These are phyloP conservation scores for Aspergillus udagawae DNA, from an alignment of 2,329 filamentous ascomycete genomes.

Conservation along the genomic window DNA sequence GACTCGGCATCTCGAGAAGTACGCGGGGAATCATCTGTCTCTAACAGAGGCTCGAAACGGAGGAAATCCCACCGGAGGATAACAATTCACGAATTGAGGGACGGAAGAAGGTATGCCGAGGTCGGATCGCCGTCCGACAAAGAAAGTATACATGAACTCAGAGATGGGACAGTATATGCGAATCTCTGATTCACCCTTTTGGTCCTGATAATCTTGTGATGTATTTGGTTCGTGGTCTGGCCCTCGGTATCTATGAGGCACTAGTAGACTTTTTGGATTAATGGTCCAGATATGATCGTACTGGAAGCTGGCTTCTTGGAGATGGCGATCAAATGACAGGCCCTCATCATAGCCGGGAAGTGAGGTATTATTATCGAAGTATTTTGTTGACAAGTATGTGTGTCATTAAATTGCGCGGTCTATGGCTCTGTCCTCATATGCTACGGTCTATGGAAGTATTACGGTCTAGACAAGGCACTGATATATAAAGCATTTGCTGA, in stretches of 20 bases:
- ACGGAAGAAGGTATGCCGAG: conserved; percentile 40
- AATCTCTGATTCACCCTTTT: conserved; percentile 25
- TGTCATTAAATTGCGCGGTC: neutral
- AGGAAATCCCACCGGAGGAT: conserved; percentile 31
- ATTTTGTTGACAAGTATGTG: neutral
- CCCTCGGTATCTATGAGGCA: too few species aligned
- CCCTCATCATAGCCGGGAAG: neutral
- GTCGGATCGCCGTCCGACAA: conserved; percentile 35
- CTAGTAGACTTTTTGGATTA: too few species aligned
- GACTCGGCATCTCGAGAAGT: conserved; percentile 19
- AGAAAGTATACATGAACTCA: conserved; percentile 39
- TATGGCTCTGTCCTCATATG: neutral
- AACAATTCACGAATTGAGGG: conserved; percentile 41
- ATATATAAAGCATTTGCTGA: neutral
- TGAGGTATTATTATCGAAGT: neutral
- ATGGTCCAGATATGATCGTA: neutral
- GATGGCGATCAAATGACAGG: neutral
- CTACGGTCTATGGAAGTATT: neutral
- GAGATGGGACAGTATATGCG: conserved; percentile 42
- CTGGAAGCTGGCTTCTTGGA: neutral
- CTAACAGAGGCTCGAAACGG: conserved; percentile 25
- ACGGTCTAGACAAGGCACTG: neutral
- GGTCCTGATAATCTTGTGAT: neutral
- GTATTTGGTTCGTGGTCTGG: neutral
- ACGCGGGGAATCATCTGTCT: conserved; percentile 16